Percentiles rank a stretch among this genome's conserved stretches.
Conservation (phyloP, 2,329 filamentous ascomycete genomes). For the Colletotrichum tabaci region DNA sequence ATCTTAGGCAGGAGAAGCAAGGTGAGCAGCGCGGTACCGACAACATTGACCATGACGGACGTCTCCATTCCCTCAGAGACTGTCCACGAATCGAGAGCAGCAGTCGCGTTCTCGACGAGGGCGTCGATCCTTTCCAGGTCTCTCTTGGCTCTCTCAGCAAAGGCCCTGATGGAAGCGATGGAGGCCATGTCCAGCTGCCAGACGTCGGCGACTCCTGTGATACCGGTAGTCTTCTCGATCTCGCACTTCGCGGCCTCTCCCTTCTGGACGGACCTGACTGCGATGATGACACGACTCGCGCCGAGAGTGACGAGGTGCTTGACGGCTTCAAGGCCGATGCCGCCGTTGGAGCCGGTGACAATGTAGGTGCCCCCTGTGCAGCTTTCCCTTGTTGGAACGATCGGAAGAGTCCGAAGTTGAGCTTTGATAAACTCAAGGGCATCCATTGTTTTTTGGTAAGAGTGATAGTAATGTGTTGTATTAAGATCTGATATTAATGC, state of each 20-base stretch:
- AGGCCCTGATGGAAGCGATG: slow-evolving; percentile 55
- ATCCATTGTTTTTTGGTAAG: background rate
- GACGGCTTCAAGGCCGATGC: slow-evolving; percentile 53
- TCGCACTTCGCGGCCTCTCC: slow-evolving; percentile 27
- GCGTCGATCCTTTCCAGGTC: slow-evolving; percentile 54
- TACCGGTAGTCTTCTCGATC: slow-evolving; percentile 17
- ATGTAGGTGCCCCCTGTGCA: slow-evolving; percentile 44
- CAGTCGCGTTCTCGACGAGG: slow-evolving; percentile 57
- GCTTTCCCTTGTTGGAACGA: background rate
- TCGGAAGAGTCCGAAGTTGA: slow-evolving; percentile 7
- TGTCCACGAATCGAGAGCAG: slow-evolving; percentile 53
- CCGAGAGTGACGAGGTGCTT: slow-evolving; percentile 51
- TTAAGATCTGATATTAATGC: too few species aligned
- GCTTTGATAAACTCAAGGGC: background rate
- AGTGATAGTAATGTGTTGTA: background rate
- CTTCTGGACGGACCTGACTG: slow-evolving; percentile 44
- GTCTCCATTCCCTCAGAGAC: slow-evolving; percentile 63
- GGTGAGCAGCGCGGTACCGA: slow-evolving; percentile 45
- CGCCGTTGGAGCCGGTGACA: slow-evolving; percentile 54
- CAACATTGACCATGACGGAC: slow-evolving; percentile 56
- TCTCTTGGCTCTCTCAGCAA: slow-evolving; percentile 49
- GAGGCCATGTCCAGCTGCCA: slow-evolving; percentile 54
- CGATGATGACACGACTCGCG: slow-evolving; percentile 52
- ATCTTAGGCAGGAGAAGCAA: slow-evolving; percentile 45
- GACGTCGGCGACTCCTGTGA: slow-evolving; percentile 8